phyloP scores from a whole-genome alignment of 306 rosid genomes.

The Cicer chorassanicum region DNA sequence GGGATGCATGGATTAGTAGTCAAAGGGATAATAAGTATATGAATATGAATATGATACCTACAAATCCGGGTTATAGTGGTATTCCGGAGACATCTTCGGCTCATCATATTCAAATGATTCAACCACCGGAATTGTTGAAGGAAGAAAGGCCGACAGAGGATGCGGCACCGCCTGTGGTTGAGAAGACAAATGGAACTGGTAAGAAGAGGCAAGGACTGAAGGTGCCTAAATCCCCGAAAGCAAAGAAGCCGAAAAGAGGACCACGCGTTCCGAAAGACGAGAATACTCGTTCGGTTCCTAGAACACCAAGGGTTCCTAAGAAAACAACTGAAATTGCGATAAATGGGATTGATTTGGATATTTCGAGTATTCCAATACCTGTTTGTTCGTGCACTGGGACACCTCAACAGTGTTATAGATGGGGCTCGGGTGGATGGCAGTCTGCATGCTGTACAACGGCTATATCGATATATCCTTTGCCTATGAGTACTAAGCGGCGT shows the following conservation, averaged over 20 bases:
- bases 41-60: slow-evolving; percentile 72
- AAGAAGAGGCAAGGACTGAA: slow-evolving; percentile 77
- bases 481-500: slow-evolving; percentile 95
- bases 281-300: slow-evolving; percentile 61
- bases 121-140: slow-evolving; percentile 56
- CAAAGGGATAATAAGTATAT: slow-evolving; percentile 64
- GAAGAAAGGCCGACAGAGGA: slow-evolving; percentile 77
- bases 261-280: slow-evolving; percentile 66
- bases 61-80: slow-evolving; percentile 58
- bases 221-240: slow-evolving; percentile 72
- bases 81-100: slow-evolving; percentile 69
- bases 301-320: slow-evolving; percentile 73
- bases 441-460: slow-evolving; percentile 97
- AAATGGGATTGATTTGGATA: slow-evolving; percentile 81
- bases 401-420: slow-evolving; percentile 90
- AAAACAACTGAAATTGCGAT: slow-evolving; percentile 82
- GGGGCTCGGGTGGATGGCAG: slow-evolving; percentile 99
- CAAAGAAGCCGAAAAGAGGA: slow-evolving; percentile 80
- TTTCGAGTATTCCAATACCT: slow-evolving; percentile 86
- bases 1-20: slow-evolving; percentile 82
- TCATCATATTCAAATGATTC: slow-evolving; percentile 72
- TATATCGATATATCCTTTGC: slow-evolving; percentile 85
- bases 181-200: slow-evolving; percentile 58
- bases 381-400: slow-evolving; percentile 92
- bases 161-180: slow-evolving; percentile 48